These are phyloP conservation scores for Periconia sp. DNA, from an alignment of 2,329 filamentous ascomycete genomes.

Conservation along the genomic window DNA sequence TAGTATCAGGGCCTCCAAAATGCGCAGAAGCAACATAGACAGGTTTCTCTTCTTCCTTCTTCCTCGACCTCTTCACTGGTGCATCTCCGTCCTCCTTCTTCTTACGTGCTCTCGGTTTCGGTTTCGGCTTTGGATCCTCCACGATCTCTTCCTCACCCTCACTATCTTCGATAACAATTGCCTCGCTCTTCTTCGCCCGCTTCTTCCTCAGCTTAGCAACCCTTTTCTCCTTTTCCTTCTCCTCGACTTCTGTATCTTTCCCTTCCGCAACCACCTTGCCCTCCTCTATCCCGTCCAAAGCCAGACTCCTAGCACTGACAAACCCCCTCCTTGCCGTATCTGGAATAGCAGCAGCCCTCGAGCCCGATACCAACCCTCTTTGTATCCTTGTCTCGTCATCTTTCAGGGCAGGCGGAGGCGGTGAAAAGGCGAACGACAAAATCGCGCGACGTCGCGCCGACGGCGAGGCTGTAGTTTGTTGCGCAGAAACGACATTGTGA, in stretches of 20 bases:
- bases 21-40: constrained; percentile 22
- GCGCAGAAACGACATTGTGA: background rate
- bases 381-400: constrained; percentile 14
- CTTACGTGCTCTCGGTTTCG: constrained; percentile 30
- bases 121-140: constrained; percentile 17
- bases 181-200: constrained; percentile 13
- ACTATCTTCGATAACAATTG: background rate
- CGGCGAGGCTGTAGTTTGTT: background rate
- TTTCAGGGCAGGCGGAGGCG: constrained; percentile 19
- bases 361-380: constrained; percentile 32
- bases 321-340: constrained; percentile 31
- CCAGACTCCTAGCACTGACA: constrained; percentile 35
- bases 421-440: constrained; percentile 22
- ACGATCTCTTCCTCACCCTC: background rate
- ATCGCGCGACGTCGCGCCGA: constrained; percentile 34
- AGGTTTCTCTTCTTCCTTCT: background rate
- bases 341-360: constrained; percentile 28
- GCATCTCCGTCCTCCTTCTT: constrained; percentile 12
- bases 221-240: background rate
- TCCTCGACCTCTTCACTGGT: background rate
- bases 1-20: constrained; percentile 11
- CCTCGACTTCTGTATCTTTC: background rate
- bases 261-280: background rate
- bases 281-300: constrained; percentile 4
- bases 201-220: constrained; percentile 20